Evolutionary conservation across 2,329 filamentous ascomycete genomes (phyloP).

Genomic region (Lomentospora prolificans): DNA sequence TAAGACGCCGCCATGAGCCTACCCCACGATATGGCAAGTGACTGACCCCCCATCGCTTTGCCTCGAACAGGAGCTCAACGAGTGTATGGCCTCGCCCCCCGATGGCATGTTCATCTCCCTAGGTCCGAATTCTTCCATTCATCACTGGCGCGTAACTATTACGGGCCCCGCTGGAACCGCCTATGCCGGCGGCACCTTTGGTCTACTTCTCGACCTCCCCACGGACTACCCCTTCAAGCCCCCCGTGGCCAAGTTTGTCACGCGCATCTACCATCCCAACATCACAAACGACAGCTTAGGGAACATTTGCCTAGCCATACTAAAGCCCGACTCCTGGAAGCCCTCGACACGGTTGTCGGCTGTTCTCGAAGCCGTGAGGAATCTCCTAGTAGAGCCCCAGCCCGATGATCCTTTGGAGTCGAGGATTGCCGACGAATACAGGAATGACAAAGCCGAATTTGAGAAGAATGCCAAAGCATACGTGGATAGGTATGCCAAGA

Average conservation of each 20-base stretch:
- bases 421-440: constrained; percentile 76
- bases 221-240: constrained; percentile 85
- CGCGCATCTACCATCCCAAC: constrained; percentile 94
- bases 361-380: constrained; percentile 67
- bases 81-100: constrained; percentile 38
- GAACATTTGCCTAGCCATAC: constrained; percentile 74
- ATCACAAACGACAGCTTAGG: constrained; percentile 79
- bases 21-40: neutral
- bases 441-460: constrained; percentile 56
- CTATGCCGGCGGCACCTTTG: constrained; percentile 62
- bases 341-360: constrained; percentile 66
- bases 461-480: constrained; percentile 67
- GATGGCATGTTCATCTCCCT: constrained; percentile 36
- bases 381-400: constrained; percentile 70
- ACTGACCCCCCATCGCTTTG: constrained; percentile 14
- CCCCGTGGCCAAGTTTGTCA: constrained; percentile 67
- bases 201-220: constrained; percentile 62
- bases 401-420: constrained; percentile 84
- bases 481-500: constrained; percentile 59
- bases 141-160: constrained; percentile 42
- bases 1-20: constrained; percentile 12
- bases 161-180: constrained; percentile 31
- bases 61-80: constrained; percentile 37
- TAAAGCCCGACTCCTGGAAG: constrained; percentile 87
- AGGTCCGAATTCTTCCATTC: constrained; percentile 35